Evolutionary conservation across 1,284 basidiomycete species (phyloP).

Genomic region (Tylopilus sp.): DNA sequence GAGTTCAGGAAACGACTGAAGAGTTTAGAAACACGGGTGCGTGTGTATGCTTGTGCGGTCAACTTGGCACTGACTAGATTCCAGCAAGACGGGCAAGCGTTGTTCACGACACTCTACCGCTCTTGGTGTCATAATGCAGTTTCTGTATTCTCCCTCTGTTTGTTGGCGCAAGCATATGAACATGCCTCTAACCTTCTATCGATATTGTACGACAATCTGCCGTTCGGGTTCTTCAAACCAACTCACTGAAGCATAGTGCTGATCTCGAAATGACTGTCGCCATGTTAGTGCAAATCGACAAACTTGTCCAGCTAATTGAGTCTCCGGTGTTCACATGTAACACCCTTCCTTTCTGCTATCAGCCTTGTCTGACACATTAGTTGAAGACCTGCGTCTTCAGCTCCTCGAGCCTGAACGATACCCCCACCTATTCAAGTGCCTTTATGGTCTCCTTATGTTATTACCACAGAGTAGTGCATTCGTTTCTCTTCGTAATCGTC

Average conservation of each 20-base stretch:
- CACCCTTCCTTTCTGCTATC: constrained; percentile 23
- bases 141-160: constrained; percentile 92
- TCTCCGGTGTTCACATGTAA: constrained; percentile 96
- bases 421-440: constrained; percentile 94
- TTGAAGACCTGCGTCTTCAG: constrained; percentile 88
- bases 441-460: constrained; percentile 97
- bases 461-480: constrained; percentile 97
- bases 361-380: constrained; percentile 6
- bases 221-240: not conserved
- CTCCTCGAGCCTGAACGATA: constrained; percentile 96
- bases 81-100: constrained; percentile 87
- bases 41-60: constrained; percentile 24
- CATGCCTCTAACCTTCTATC: constrained; percentile 96
- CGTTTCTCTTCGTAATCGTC: constrained; percentile 87
- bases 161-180: constrained; percentile 97
- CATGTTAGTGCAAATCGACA: constrained; percentile 95
- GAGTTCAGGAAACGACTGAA: constrained; percentile 93
- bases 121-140: constrained; percentile 99
- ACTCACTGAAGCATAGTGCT: constrained; percentile 52
- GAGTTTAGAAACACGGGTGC: constrained; percentile 87
- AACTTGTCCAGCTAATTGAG: constrained; percentile 97
- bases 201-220: constrained; percentile 72
- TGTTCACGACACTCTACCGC: constrained; percentile 91
- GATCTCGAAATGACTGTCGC: constrained; percentile 95
- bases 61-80: constrained; percentile 8